Evolutionary conservation across 2,329 filamentous ascomycete genomes (phyloP).

Genomic region (Tolypocladium tropicale): DNA sequence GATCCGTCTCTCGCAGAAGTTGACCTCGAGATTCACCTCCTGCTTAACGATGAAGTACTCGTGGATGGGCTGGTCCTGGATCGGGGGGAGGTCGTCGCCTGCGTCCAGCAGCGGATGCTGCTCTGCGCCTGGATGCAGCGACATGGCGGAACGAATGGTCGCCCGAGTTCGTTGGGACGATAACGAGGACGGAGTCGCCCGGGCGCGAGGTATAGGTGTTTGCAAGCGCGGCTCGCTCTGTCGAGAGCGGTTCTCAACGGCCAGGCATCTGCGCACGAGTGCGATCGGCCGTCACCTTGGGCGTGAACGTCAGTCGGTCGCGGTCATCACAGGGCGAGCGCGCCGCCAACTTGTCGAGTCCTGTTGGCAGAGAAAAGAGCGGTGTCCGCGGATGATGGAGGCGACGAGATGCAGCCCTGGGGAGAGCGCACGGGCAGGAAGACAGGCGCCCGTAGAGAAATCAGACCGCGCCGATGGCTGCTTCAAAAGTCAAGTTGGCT

Average conservation of each 20-base stretch:
- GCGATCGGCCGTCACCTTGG: neutral
- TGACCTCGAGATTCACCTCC: slow-evolving; percentile 79
- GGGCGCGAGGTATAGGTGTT: neutral
- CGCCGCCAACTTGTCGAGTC: neutral
- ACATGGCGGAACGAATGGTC: slow-evolving; percentile 1
- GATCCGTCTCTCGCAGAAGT: slow-evolving; percentile 67
- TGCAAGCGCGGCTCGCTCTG: neutral
- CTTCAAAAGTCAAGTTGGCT: neutral
- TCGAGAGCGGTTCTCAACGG: neutral
- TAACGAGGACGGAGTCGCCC: neutral
- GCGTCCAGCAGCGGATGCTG: slow-evolving; percentile 19
- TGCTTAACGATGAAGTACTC: slow-evolving; percentile 61
- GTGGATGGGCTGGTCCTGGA: slow-evolving; percentile 24
- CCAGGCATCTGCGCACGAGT: neutral
- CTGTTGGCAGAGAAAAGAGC: neutral
- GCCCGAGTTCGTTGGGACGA: no score
- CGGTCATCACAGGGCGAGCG: neutral
- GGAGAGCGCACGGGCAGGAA: neutral
- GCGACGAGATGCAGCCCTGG: neutral
- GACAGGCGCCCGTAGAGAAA: neutral
- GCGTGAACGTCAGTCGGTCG: neutral
- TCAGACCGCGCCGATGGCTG: neutral
- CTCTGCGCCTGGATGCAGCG: neutral
- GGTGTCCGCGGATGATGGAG: neutral
- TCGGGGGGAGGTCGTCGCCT: slow-evolving; percentile 20